Evolutionary conservation across 2,329 filamentous ascomycete genomes (phyloP).

Genomic region (Diatrype stigma): DNA sequence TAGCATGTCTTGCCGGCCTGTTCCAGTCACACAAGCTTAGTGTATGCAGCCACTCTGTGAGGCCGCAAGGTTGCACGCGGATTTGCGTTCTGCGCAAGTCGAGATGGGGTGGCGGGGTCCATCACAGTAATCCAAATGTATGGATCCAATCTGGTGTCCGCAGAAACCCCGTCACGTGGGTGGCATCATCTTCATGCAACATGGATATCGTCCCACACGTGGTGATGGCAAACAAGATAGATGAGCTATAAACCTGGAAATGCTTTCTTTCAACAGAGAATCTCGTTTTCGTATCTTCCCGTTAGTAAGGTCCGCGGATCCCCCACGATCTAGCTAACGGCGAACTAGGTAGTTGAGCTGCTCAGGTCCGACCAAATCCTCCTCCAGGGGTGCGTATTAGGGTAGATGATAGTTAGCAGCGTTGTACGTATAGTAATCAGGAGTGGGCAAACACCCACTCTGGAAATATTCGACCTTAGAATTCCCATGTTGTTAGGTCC

Average conservation of each 20-base stretch:
- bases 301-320: too few relatives aligned
- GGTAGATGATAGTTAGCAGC: too few relatives aligned
- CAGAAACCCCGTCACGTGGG: neutral
- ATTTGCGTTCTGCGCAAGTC: neutral
- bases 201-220: neutral
- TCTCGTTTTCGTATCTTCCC: too few relatives aligned
- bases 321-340: too few relatives aligned
- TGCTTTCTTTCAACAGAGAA: too few relatives aligned
- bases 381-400: too few relatives aligned
- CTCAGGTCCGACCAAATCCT: too few relatives aligned
- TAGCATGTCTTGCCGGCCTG: neutral
- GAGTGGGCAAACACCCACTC: too few relatives aligned
- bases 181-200: neutral
- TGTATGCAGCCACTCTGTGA: neutral
- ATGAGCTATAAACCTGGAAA: neutral
- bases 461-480: too few relatives aligned
- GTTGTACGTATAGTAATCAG: too few relatives aligned
- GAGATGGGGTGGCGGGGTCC: neutral
- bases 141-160: neutral
- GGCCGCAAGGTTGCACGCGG: neutral
- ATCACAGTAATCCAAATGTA: neutral
- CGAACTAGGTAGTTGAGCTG: too few relatives aligned
- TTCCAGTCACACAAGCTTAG: neutral
- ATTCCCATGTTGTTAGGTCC: too few relatives aligned
- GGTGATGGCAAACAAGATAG: neutral